A percentile compares a stretch with the other conserved stretches of the same genome.
phyloP scores from a whole-genome alignment of 768 basidiomycete species.

The Gelatoporia subvermispora region DNA sequence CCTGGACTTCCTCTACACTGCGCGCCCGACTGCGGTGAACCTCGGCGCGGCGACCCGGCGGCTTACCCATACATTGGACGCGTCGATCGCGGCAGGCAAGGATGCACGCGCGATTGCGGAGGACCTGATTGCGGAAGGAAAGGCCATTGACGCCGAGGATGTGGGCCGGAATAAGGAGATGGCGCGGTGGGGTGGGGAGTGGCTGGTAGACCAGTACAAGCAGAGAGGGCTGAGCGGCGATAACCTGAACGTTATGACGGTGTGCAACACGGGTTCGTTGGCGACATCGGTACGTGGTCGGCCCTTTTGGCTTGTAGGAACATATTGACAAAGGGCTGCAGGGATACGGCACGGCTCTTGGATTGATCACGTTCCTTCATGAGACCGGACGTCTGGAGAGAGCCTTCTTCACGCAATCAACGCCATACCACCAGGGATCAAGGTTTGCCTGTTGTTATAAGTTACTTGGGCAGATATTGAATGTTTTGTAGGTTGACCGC shows the following conservation, averaged over 20 bases:
- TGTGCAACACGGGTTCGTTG: slow-evolving; percentile 96
- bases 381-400: slow-evolving; percentile 70
- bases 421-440: slow-evolving; percentile 92
- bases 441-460: slow-evolving; percentile 43
- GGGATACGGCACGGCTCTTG: slow-evolving; percentile 95
- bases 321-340: slow-evolving; percentile 26
- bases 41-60: slow-evolving; percentile 81
- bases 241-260: slow-evolving; percentile 79
- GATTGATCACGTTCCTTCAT: slow-evolving; percentile 87
- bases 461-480: not conserved
- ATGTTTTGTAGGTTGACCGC: slow-evolving; percentile 69
- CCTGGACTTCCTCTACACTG: slow-evolving; percentile 72
- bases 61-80: slow-evolving; percentile 47
- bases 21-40: slow-evolving; percentile 96
- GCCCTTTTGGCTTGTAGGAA: slow-evolving; percentile 1
- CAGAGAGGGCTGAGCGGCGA: slow-evolving; percentile 34
- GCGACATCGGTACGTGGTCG: slow-evolving; percentile 76
- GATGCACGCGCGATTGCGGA: slow-evolving; percentile 41
- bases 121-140: slow-evolving; percentile 66
- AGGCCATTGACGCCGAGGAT: slow-evolving; percentile 80
- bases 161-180: slow-evolving; percentile 81
- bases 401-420: slow-evolving; percentile 91
- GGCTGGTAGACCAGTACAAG: slow-evolving; percentile 59
- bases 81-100: slow-evolving; percentile 32
- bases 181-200: slow-evolving; percentile 81